A percentile compares a stretch with the other conserved stretches of the same genome.
Evolutionary conservation across 257 asterid genomes (phyloP).

Genomic region (Plantago elongata): DNA sequence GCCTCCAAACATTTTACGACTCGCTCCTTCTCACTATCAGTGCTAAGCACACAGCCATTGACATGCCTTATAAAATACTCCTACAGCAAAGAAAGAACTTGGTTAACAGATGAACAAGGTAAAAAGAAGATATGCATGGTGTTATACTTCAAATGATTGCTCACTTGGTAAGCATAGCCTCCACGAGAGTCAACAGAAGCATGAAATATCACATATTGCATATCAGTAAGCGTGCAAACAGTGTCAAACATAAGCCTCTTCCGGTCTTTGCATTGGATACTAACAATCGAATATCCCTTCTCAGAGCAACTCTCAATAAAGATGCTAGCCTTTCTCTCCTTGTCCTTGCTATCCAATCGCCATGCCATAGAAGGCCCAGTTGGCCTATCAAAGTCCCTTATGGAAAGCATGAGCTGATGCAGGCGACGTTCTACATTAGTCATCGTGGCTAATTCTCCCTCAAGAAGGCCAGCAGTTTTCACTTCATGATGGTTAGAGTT

Average conservation of each 20-base stretch:
- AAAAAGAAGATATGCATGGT: neutral
- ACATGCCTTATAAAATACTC: slow-evolving; percentile 66
- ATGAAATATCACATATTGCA: slow-evolving; percentile 70
- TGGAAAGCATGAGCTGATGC: slow-evolving; percentile 74
- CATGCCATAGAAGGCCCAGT: neutral
- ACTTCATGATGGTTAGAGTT: slow-evolving; percentile 34
- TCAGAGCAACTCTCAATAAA: slow-evolving; percentile 60
- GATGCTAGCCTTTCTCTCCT: slow-evolving; percentile 35
- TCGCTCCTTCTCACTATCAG: slow-evolving; percentile 58
- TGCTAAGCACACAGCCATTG: slow-evolving; percentile 51
- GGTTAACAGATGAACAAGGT: neutral
- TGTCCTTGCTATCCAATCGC: slow-evolving; percentile 21
- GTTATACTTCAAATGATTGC: neutral
- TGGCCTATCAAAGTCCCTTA: slow-evolving; percentile 47
- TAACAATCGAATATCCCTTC: slow-evolving; percentile 64
- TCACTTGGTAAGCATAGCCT: slow-evolving; percentile 64
- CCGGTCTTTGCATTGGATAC: slow-evolving; percentile 58
- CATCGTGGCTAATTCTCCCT: slow-evolving; percentile 39
- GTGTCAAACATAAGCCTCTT: slow-evolving; percentile 78
- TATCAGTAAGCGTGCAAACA: slow-evolving; percentile 69
- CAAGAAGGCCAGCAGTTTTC: slow-evolving; percentile 48
- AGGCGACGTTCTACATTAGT: slow-evolving; percentile 58
- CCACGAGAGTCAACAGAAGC: slow-evolving; percentile 63
- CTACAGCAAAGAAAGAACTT: slow-evolving; percentile 18
- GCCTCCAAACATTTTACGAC: slow-evolving; percentile 66